These are phyloP conservation scores for Globisporangium cylindrosporum DNA, from an alignment of 352 stramenopile species.

Conservation along the genomic window DNA sequence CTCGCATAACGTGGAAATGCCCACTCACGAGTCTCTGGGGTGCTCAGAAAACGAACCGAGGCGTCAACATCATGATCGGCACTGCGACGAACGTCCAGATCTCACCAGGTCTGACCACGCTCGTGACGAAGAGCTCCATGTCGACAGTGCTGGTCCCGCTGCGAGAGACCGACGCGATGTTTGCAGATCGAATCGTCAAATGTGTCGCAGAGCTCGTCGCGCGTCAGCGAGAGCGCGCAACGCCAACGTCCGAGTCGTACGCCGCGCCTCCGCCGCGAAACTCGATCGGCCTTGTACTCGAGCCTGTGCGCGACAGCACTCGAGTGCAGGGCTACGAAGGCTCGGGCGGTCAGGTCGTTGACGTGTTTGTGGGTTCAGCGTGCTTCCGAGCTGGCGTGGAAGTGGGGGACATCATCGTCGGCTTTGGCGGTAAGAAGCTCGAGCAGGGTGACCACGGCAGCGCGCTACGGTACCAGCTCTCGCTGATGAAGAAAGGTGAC, in stretches of 20 bases:
- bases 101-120: slow-evolving; percentile 16
- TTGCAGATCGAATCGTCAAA: slow-evolving; percentile 36
- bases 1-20: slow-evolving; percentile 48
- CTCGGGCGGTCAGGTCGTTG: slow-evolving; percentile 41
- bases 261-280: slow-evolving; percentile 38
- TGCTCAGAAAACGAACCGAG: slow-evolving; percentile 36
- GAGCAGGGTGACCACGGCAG: slow-evolving; percentile 50
- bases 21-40: slow-evolving; percentile 42
- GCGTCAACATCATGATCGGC: slow-evolving; percentile 49
- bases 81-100: slow-evolving; percentile 34
- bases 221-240: slow-evolving; percentile 34
- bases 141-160: slow-evolving; percentile 44
- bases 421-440: slow-evolving; percentile 44
- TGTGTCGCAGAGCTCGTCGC: slow-evolving; percentile 41
- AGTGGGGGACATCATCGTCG: slow-evolving; percentile 50
- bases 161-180: slow-evolving; percentile 26
- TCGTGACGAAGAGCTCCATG: slow-evolving; percentile 49
- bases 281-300: slow-evolving; percentile 51
- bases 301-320: slow-evolving; percentile 34
- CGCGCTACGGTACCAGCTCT: slow-evolving; percentile 46
- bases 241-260: slow-evolving; percentile 31
- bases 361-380: slow-evolving; percentile 48
- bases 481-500: slow-evolving; percentile 53
- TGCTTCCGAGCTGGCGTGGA: slow-evolving; percentile 48
- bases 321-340: slow-evolving; percentile 36